Base-by-base conservation (phyloP, 192 early-diverging fungal species). In the Linnemannia hyalina region DNA sequence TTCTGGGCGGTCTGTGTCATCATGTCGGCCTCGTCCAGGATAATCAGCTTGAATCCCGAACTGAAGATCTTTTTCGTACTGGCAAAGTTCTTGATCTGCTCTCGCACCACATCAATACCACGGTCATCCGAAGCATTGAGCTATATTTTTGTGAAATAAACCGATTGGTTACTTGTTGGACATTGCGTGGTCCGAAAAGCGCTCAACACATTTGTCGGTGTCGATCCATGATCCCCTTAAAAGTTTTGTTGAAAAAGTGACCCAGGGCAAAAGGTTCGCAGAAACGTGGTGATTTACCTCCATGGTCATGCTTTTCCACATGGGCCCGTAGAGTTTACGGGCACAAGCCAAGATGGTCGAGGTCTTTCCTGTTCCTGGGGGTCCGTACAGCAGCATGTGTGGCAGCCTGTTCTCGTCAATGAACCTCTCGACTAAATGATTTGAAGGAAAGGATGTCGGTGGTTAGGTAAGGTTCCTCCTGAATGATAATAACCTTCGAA, bases 31-130 rank as follows among this genome's bases (percentile, higher is more conserved):
- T 99, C 99, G 78, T 99, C 99, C 55, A 99, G 89, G 60, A 99
- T 96, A 77, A 99, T 98, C 63, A 99, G 91, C 85, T 99, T 99
- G 88, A 98, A 96, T 10, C 97, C 97, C 13, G 94, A 92, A 77
- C 95, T 94, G 80, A 98, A 98, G 47, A 99, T 96, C 75, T 94
- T 98, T 68, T 96, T 94, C 7, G 97, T 99, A 76, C 96, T 97
- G 8, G 99, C 97, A 95, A 99, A 99, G 70, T 92, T 98, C 88
- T 99, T 98, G 89, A 99, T 99, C 88, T 99, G 97, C 63, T 99
- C 97, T 20, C 99, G 92, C 32, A 99, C 98, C 44, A 98, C 97
- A 76, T 97, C 97, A 80, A 99, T 99, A 73, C 99, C 99, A 73
- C 99, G 95, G 75, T 99, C 97, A 82, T 99, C 99, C 1, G 99